Conservation (phyloP, 73 alveolate genomes). For the Paramecium bursaria region DNA sequence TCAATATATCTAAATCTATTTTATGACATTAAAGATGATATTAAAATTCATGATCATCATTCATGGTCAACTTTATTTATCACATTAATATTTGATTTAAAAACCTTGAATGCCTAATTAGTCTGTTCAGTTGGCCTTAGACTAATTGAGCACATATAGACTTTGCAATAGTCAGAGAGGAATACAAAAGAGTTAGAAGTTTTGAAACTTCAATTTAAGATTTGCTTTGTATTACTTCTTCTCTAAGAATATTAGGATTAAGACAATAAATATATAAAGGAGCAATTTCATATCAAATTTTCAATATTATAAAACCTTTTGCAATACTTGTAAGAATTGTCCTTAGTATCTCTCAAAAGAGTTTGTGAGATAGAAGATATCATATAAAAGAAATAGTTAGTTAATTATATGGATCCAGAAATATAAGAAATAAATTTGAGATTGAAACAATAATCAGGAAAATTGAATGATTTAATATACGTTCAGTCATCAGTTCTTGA, state of each 20-base stretch:
- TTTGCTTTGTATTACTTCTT: constrained; percentile 5
- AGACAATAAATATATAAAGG: constrained; percentile 6
- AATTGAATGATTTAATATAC: constrained; percentile 20
- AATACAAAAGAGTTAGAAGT: background rate
- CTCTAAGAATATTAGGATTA: constrained; percentile 44
- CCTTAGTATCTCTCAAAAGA: background rate
- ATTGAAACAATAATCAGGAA: background rate
- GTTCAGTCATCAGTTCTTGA: constrained; percentile 37
- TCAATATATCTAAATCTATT: constrained; percentile 2
- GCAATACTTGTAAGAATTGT: constrained; percentile 4
- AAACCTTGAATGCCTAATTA: constrained; percentile 9
- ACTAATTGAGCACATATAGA: constrained; percentile 29
- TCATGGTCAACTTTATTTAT: constrained; percentile 27
- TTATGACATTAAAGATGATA: background rate
- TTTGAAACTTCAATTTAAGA: constrained; percentile 37
- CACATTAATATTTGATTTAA: constrained; percentile 30
- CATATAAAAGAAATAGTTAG: constrained; percentile 1
- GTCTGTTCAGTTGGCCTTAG: constrained; percentile 6
- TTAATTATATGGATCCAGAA: constrained; percentile 4
- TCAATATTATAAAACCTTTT: background rate
- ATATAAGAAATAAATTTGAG: background rate
- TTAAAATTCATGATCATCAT: background rate
- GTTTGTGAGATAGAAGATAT: constrained; percentile 28
- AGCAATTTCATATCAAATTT: constrained; percentile 25
- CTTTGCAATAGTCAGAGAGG: background rate